These are phyloP conservation scores for Xenoacremonium recifei DNA, from an alignment of 2,329 filamentous ascomycete species.

Conservation along the genomic window DNA sequence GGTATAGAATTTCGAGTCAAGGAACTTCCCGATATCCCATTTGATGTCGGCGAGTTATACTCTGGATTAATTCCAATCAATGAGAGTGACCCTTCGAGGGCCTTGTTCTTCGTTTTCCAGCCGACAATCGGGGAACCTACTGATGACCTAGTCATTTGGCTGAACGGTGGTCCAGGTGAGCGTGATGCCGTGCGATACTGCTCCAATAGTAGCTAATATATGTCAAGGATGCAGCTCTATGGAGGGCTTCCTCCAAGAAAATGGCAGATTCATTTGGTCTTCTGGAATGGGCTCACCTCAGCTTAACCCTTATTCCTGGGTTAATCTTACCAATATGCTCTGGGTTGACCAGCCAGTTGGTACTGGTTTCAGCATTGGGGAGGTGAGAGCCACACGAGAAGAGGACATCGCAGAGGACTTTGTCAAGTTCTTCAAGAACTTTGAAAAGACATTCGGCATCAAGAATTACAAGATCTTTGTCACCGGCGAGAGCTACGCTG, in stretches of 20 bases:
- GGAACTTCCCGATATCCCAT: slow-evolving; percentile 65
- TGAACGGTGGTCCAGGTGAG: slow-evolving; percentile 39
- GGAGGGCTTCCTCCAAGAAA: slow-evolving; percentile 70
- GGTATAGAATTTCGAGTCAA: no score
- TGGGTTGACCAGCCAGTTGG: slow-evolving; percentile 64
- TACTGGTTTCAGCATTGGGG: slow-evolving; percentile 66
- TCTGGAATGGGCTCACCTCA: slow-evolving; percentile 65
- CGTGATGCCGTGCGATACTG: not conserved
- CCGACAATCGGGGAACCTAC: slow-evolving; percentile 40
- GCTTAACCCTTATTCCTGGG: slow-evolving; percentile 65
- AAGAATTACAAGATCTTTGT: slow-evolving; percentile 67
- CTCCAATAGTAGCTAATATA: not conserved
- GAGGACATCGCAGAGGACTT: slow-evolving; percentile 66
- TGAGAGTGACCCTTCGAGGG: slow-evolving; percentile 33
- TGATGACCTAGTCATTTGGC: slow-evolving; percentile 50
- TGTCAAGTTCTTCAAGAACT: slow-evolving; percentile 73
- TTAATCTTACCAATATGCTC: slow-evolving; percentile 48
- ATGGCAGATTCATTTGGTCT: slow-evolving; percentile 69
- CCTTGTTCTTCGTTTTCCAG: slow-evolving; percentile 54
- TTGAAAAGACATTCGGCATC: slow-evolving; percentile 63
- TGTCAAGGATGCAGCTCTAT: slow-evolving; percentile 58
- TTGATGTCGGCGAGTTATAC: slow-evolving; percentile 61
- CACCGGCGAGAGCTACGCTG: slow-evolving; percentile 54
- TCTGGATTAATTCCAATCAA: slow-evolving; percentile 58
- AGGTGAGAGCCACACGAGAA: slow-evolving; percentile 58